Evolutionary conservation across 805 yeast species (phyloP).

Genomic region (Lachancea kluyveri): DNA sequence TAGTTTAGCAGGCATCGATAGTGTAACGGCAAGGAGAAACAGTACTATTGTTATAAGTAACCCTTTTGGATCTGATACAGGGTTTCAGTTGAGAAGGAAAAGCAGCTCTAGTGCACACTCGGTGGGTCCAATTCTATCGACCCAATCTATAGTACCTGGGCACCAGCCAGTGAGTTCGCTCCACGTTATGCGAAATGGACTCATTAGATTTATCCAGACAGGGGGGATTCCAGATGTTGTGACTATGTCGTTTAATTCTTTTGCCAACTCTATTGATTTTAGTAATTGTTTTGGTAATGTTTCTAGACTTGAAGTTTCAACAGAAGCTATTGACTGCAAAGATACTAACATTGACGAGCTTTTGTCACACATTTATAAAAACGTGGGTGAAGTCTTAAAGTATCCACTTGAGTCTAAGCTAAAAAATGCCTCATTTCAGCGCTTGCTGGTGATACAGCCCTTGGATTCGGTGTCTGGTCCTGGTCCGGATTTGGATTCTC

Average conservation of each 20-base stretch:
- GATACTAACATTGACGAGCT: neutral
- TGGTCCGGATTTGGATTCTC: no score
- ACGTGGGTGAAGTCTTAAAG: conserved; percentile 8
- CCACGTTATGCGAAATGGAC: no score
- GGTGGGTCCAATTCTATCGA: no score
- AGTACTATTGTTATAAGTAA: conserved; percentile 15
- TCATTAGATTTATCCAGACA: no score
- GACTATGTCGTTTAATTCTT: neutral
- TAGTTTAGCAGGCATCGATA: conserved; percentile 19
- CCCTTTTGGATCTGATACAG: neutral
- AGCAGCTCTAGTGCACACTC: no score
- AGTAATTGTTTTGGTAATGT: neutral
- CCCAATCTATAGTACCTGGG: no score
- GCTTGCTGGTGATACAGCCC: no score
- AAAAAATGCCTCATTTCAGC: conserved; percentile 10
- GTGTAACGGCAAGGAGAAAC: conserved; percentile 16
- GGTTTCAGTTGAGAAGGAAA: neutral
- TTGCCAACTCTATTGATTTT: neutral
- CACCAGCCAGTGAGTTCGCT: no score
- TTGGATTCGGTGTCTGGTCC: no score
- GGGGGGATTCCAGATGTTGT: no score
- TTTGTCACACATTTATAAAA: conserved; percentile 1
- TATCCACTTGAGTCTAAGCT: conserved; percentile 12
- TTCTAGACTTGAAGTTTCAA: neutral
- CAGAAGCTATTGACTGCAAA: neutral